Base-by-base conservation (phyloP, 352 stramenopile species). In the Globisporangium carolinianum region DNA sequence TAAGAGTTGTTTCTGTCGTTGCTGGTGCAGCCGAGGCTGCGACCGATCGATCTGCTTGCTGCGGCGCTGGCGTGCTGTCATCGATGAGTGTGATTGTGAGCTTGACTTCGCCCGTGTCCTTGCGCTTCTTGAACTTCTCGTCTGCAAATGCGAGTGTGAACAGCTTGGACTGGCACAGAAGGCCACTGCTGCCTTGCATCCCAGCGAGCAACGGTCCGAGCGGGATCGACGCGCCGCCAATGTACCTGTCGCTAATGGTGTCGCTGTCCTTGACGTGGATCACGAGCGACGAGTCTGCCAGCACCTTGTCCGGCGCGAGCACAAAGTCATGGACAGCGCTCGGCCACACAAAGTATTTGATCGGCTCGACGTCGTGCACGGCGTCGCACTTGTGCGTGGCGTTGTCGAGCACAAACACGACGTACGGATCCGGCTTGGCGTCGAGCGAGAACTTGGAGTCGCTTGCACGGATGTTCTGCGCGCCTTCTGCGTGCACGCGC, bases 181-280 rank as follows among this genome's bases (percentile, higher is more conserved):
- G 63, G 24, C 24, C 24, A 32, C 24, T 32, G 32, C 62, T 55
- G 24, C 38, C 41, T 24, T 58, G 51, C 43, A 45, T 66, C 18
- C 35, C 38, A 12, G 43, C 55, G 43, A 62, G 55, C 41, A 80
- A 47, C 14, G 57, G 51, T 14, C 41, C 66, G 3, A 81, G 51
- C 37, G 63, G 53, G 50, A 84, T 74, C 48, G 51, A 62, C 24
- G 65, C 47, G 35, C 74, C 74, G 14, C 72, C 74, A 60, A 84
- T 79, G 57, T 79, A 82, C 55, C 73, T 65, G 51, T 81, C 67
- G 45, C 71, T 69, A 18, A 82, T 48, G 52, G 71, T 57, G 45
- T 79, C 74, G 42, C 67, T 76, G 65, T 84, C 74, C 54, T 76
- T 75, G 32, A 80, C 73, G 38, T 79, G 72, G 18, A 84, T 18